Percentiles rank a stretch among this genome's conserved stretches.
phyloP scores from a whole-genome alignment of 441 rosid genomes.

The Daphne laureola region DNA sequence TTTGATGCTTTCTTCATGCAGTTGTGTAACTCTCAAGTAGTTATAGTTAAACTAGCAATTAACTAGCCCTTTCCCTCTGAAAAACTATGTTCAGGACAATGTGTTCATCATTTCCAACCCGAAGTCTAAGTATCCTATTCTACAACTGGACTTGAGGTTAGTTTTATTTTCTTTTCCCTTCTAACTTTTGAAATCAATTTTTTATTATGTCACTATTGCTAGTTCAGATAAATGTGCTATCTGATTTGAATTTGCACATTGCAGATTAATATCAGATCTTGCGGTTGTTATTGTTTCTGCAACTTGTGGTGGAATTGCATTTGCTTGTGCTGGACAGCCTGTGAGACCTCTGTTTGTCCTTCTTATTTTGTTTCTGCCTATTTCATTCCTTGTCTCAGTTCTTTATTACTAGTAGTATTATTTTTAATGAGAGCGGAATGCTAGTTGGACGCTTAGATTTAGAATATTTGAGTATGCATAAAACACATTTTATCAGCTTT shows the following conservation, averaged over 20 bases:
- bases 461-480: neutral
- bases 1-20: constrained; percentile 2
- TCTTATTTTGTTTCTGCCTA: constrained; percentile 2
- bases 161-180: constrained; percentile 1
- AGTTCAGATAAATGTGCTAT: constrained; percentile 3
- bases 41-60: neutral
- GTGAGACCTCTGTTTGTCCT: constrained; percentile 28
- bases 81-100: constrained; percentile 51
- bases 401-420: no score
- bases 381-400: constrained; percentile 6
- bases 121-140: constrained; percentile 85
- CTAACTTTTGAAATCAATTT: neutral
- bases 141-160: constrained; percentile 84
- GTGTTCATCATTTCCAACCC: constrained; percentile 89
- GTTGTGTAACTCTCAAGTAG: neutral
- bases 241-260: constrained; percentile 11
- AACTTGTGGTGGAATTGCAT: constrained; percentile 97
- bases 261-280: constrained; percentile 90
- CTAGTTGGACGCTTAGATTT: neutral
- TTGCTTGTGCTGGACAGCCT: constrained; percentile 99
- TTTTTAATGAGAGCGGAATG: neutral
- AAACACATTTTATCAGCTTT: constrained; percentile 2
- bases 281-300: constrained; percentile 95
- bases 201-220: neutral
- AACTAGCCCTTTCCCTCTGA: constrained; percentile 2